Evolutionary conservation across 2,329 filamentous ascomycete species (phyloP), one percentile per base, ranked within the genome.

Genomic region (Talaromyces funiculosus): DNA sequence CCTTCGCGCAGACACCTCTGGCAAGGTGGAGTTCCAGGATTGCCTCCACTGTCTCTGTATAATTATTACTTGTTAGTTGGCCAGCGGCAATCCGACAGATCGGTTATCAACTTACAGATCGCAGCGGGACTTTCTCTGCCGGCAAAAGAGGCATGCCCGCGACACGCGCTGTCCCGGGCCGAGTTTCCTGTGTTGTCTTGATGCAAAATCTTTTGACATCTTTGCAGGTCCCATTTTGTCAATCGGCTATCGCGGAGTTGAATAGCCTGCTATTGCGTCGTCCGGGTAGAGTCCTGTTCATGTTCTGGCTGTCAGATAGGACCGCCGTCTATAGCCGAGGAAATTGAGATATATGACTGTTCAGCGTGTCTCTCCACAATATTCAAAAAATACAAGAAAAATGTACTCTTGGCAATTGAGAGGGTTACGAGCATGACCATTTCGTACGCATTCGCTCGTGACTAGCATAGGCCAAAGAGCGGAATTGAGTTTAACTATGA

Each of bases 1-100:
- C 78, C 76, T 64, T 85, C 82, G 65, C 80, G 79, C 63, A 82
- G 79, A 71, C 84, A 86, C 59, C 84, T 75, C 56, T 82, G 78
- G 65, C 84, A 86, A 26, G 84, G 84, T 29, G 77, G 77, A 75
- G 80, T 68, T 69, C 79, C 71, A 68, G 80, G 71, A 73, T 75
- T 71, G 71, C 81, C 73, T 77, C 81, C 74, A 68, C 72, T 68
- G 67, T 78, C 69, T 68, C 78, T 75, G 67, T 72, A 51, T 40
- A 6, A 20, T 18, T 4, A 37, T 20, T 22, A 12, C n/a, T 26
- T 22, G 6, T 56, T 38, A 57, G 16, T 43, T 29, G 6, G 20
- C 9, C 31, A 26, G 38, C 51, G 51, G 51, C 33, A 40, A 54
- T 26, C 31, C 18, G 31, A 37, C 20, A 18, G 5, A 18, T 54